These are phyloP conservation scores for Fusarium clavum DNA, from an alignment of 2,329 filamentous ascomycete genomes.

Conservation along the genomic window DNA sequence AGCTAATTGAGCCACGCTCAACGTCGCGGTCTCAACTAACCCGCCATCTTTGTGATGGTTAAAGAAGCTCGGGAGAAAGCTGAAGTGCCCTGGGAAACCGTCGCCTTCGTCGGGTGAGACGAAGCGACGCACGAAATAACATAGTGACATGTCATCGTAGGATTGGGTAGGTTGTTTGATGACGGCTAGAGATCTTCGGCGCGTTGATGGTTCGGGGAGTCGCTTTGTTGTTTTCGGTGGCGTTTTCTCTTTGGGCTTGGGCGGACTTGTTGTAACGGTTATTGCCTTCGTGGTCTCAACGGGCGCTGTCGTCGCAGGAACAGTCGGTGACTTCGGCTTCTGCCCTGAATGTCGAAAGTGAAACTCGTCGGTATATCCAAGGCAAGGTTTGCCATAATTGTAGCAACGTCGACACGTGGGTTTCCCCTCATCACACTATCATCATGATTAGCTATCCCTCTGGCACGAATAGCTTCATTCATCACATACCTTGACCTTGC, in stretches of 20 bases:
- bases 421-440: constrained; percentile 49
- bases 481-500: constrained; percentile 44
- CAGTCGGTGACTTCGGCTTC: constrained; percentile 9
- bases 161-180: constrained; percentile 24
- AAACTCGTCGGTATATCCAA: constrained; percentile 52
- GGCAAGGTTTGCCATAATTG: constrained; percentile 50
- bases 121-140: constrained; percentile 51
- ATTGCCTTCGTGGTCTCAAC: neutral
- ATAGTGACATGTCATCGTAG: constrained; percentile 48
- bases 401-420: constrained; percentile 49
- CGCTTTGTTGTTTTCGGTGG: neutral
- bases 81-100: constrained; percentile 50
- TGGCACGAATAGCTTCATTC: neutral
- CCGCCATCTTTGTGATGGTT: constrained; percentile 42
- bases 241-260: neutral
- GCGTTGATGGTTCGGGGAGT: neutral
- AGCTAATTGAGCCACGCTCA: constrained; percentile 51
- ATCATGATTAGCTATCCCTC: neutral
- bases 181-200: constrained; percentile 9
- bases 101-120: constrained; percentile 48
- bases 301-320: neutral
- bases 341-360: constrained; percentile 47
- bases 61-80: constrained; percentile 48
- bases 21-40: constrained; percentile 48
- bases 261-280: neutral